phyloP scores from a whole-genome alignment of 106 monocot species.

The Allium cepa region DNA sequence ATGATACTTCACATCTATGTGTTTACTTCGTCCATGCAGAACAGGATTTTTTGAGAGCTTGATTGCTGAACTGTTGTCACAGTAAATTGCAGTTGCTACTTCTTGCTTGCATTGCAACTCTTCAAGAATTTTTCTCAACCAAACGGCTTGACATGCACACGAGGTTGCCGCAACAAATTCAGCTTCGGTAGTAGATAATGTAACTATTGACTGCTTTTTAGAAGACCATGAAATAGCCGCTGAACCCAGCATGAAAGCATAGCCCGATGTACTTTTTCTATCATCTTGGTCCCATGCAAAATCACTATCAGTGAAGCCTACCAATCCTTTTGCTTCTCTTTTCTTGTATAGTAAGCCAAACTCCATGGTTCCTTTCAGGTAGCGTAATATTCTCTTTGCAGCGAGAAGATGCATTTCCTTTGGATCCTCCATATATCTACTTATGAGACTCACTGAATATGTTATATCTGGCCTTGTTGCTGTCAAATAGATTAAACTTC shows the following conservation, averaged over 20 bases:
- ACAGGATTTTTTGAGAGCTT: slow-evolving; percentile 12
- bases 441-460: slow-evolving; percentile 14
- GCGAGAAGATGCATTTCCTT: slow-evolving; percentile 11
- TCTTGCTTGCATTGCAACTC: slow-evolving; percentile 6
- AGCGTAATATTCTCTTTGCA: slow-evolving; percentile 15
- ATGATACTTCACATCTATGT: slow-evolving; percentile 3
- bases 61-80: slow-evolving; percentile 14
- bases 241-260: slow-evolving; percentile 8
- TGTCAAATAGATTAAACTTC: slow-evolving; percentile 21
- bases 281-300: slow-evolving; percentile 11
- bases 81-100: slow-evolving; percentile 3
- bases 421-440: slow-evolving; percentile 14
- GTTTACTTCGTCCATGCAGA: neutral
- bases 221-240: slow-evolving; percentile 10
- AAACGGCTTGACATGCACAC: slow-evolving; percentile 9
- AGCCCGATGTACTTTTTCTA: slow-evolving; percentile 11
- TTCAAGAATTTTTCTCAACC: slow-evolving; percentile 1
- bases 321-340: slow-evolving; percentile 8
- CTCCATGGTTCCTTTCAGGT: slow-evolving; percentile 14
- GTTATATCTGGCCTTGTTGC: slow-evolving; percentile 27
- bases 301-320: slow-evolving; percentile 17
- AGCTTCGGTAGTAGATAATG: slow-evolving; percentile 9
- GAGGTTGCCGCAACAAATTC: slow-evolving; percentile 4
- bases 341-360: slow-evolving; percentile 19
- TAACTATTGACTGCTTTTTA: slow-evolving; percentile 10